Conservation (phyloP, 495 filamentous ascomycete species). For the Penicillium verhagenii region DNA sequence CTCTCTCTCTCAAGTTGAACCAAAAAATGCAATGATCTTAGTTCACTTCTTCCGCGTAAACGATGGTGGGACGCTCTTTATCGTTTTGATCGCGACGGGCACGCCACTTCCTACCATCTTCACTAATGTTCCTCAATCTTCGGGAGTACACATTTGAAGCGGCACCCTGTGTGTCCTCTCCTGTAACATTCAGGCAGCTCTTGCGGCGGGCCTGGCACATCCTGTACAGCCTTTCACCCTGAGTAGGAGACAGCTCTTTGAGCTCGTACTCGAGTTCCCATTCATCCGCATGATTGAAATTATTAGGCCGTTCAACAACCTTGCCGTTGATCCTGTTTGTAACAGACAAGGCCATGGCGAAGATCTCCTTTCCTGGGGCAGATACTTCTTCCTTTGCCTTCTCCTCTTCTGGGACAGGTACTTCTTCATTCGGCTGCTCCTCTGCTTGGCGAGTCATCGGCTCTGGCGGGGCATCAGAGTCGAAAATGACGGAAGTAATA, state of each 20-base stretch:
- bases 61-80: constrained; percentile 19
- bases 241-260: constrained; percentile 45
- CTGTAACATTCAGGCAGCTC: constrained; percentile 37
- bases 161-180: constrained; percentile 30
- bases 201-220: constrained; percentile 50
- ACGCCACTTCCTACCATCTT: constrained; percentile 48
- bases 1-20: constrained; percentile 45
- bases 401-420: not conserved
- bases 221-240: constrained; percentile 49
- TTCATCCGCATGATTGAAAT: constrained; percentile 47
- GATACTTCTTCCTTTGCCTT: constrained; percentile 8
- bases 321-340: constrained; percentile 70
- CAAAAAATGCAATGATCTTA: constrained; percentile 19
- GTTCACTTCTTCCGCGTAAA: not conserved
- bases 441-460: not conserved
- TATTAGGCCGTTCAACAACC: constrained; percentile 57
- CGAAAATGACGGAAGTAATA: not conserved
- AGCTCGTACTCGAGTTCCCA: constrained; percentile 82
- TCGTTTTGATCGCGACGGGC: constrained; percentile 50
- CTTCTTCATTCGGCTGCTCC: not conserved
- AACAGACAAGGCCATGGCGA: constrained; percentile 67
- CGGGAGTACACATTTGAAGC: constrained; percentile 37
- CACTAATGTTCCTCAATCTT: constrained; percentile 41
- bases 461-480: not conserved
- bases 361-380: constrained; percentile 26